Base-by-base conservation (phyloP, 768 basidiomycete genomes). In the Amanita pallidorosea region DNA sequence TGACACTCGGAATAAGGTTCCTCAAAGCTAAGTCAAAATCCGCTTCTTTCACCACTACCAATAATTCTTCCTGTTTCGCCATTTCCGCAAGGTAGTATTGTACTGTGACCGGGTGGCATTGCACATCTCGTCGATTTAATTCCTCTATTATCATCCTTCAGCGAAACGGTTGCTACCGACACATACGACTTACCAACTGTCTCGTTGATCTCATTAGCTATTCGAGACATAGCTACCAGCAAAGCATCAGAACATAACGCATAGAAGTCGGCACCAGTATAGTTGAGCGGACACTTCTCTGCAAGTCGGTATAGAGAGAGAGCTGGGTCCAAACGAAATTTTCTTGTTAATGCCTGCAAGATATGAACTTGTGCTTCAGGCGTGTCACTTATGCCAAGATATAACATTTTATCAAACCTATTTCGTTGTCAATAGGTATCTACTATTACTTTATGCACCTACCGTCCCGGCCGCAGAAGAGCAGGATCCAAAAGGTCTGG, bases 201-300 rank as follows among this genome's bases (percentile, higher is more conserved):
- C 6, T 60, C 62, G 53, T 98, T 95, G 12, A 98, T 69, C 45
- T 76, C 77, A 54, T 79, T 76, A 0, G 96, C 94, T 56, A 85
- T 91, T 34, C 88, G 71, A 18, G 90, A 83, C 83, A 99, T 95
- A 8, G 96, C 91, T 63, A 88, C 88, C 51, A 99, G 73, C 76
- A 99, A 81, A 1, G 96, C 94, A 65, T 99, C 95, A 5, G 92
- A 88, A 65, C 96, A 98, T 7, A 99, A 70, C 0, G 96, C 96
- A 69, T 99, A 98, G 55, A 98, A 93, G 63, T 99, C 96, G 37
- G 96, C 96, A 40, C 96, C 96, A 2, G 96, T 98, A 61, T 85
- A 93, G 62, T 93, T 91, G 72, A 94, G 90, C 0, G 91, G 85
- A 54, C 94, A 98, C 31, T 69, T 67, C 23, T 80, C 71, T 18